Evolutionary conservation across 1,284 basidiomycete species (phyloP), one percentile per base, ranked within the genome.

Genomic region (Xerocomus amazonicus): DNA sequence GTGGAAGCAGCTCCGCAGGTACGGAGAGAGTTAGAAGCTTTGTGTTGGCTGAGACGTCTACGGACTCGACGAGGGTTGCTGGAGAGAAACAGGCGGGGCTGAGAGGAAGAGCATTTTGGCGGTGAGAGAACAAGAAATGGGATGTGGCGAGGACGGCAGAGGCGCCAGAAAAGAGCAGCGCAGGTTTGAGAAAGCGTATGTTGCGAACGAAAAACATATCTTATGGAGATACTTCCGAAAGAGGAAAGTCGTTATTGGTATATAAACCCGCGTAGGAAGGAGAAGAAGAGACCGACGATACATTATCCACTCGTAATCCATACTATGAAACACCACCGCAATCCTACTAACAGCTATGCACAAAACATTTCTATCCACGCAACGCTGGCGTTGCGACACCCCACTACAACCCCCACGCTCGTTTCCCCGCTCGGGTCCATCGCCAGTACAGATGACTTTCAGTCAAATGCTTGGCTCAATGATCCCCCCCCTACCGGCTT

Each of bases 11-110:
- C 44, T 79, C 64, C 1, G 69, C 69, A 2, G 84, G 79, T 4
- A 88, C 62, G 4, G 72, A 68, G 38, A 92, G 65, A 9, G 79
- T 80, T 26, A 92, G 68, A 5, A 92, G 67, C 54, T 81, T 84
- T 12, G 80, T 76, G 56, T 80, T 68, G 37, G 77, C 67, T 9
- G 80, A 76, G 47, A 76, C 75, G 36, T 66, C 60, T 53, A 78
- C 73, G 40, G 73, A 80, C 0, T 76, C 73, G 26, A 74, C 66
- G n/a, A 92, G 69, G 14, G 75, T 80, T 9, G 81, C 74, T 14
- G 79, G 77, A 0, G 80, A 84, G 62, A 90, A 92, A 53, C 82
- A 75, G 8, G 71, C 69, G 1, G 81, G 75, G 3, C 79, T 79
- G 4, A 89, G 68, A 6, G 75, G 70, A n/a, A 26, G 62, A n/a